Conservation (phyloP, 306 rosid species). For the Crotalaria pallida region DNA sequence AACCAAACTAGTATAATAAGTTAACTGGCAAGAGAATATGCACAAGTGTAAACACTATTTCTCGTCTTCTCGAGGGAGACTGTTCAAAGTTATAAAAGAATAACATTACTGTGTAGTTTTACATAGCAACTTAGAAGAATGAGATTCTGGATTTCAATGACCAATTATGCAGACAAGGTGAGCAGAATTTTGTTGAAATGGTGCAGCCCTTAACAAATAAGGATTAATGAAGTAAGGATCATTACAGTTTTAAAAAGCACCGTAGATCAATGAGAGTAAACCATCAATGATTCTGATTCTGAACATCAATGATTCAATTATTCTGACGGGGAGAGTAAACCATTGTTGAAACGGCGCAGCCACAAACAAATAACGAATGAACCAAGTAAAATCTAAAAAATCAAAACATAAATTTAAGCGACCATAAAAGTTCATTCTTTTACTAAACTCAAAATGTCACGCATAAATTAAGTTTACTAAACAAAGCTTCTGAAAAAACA, state of each 20-base stretch:
- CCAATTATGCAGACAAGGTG: background rate
- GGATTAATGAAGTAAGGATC: too few relatives aligned
- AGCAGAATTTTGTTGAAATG: background rate
- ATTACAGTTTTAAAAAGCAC: too few relatives aligned
- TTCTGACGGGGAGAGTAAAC: background rate
- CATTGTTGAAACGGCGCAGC: background rate
- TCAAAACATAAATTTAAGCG: background rate
- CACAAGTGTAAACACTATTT: background rate
- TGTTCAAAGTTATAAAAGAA: background rate
- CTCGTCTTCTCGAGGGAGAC: background rate
- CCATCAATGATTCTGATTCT: too few relatives aligned
- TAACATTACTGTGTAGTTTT: too few relatives aligned
- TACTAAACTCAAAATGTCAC: background rate
- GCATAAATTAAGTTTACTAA: background rate
- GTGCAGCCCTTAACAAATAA: background rate
- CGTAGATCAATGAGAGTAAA: background rate
- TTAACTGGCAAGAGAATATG: background rate
- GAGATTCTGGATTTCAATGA: background rate
- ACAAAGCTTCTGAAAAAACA: background rate
- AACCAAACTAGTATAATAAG: background rate
- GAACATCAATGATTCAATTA: background rate
- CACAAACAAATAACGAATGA: background rate
- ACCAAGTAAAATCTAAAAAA: background rate
- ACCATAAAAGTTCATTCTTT: background rate
- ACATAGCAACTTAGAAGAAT: too few relatives aligned